Evolutionary conservation across 148 eudicot species (phyloP).

Genomic region (Rhododendron vialii): DNA sequence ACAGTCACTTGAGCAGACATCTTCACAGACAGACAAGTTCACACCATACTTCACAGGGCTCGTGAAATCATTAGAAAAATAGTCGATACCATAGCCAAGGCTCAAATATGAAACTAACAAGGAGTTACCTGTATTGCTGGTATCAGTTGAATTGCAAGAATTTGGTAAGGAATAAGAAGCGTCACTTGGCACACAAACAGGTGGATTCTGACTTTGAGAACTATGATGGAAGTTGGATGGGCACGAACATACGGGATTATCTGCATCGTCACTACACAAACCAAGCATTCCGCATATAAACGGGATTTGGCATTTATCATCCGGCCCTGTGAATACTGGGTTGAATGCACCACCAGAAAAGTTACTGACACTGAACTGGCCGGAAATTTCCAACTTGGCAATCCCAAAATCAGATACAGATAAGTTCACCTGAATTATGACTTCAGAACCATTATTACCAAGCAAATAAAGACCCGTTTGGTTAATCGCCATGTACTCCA

Average conservation of each 20-base stretch:
- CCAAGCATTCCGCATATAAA: slow-evolving; percentile 55
- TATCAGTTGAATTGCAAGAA: slow-evolving; percentile 39
- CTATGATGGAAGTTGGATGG: slow-evolving; percentile 42
- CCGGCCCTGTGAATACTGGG: slow-evolving; percentile 46
- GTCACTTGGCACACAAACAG: slow-evolving; percentile 47
- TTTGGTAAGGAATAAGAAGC: slow-evolving; percentile 36
- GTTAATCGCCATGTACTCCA: slow-evolving; percentile 45
- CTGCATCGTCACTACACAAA: slow-evolving; percentile 28
- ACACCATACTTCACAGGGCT: slow-evolving; percentile 35
- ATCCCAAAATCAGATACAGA: slow-evolving; percentile 39
- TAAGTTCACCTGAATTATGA: slow-evolving; percentile 38
- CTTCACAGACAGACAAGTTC: slow-evolving; percentile 48
- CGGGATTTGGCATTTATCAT: slow-evolving; percentile 51
- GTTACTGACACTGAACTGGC: slow-evolving; percentile 49
- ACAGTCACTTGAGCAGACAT: slow-evolving; percentile 53
- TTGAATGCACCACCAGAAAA: slow-evolving; percentile 25
- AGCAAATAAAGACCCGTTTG: slow-evolving; percentile 52
- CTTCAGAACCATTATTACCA: slow-evolving; percentile 36
- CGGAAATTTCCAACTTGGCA: slow-evolving; percentile 43
- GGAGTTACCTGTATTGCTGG: slow-evolving; percentile 13
- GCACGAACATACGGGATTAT: slow-evolving; percentile 49
- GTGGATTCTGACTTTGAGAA: slow-evolving; percentile 11
- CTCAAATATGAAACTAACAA: slow-evolving; percentile 32
- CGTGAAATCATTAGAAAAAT: slow-evolving; percentile 47
- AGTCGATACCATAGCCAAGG: slow-evolving; percentile 44